Evolutionary conservation across 306 rosid species (phyloP), one percentile per base, ranked within the genome.

Genomic region (Aeschynomene evenia): DNA sequence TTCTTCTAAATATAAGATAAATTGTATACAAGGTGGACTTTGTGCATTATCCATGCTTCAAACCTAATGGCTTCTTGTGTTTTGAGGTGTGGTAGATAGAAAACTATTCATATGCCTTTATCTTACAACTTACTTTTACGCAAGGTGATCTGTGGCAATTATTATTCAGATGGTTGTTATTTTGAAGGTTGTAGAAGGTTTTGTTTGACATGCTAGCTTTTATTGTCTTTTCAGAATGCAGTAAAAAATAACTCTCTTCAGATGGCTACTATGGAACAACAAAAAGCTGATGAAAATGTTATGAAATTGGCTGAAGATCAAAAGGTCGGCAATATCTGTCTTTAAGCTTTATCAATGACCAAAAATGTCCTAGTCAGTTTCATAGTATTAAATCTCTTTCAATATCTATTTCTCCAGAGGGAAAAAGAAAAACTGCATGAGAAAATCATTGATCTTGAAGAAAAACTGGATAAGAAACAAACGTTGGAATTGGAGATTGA

Each of bases 271-370:
- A 10, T 83, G 71, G 99, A 91, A 89, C 97, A 91, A 77, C 77
- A 58, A 81, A 91, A 68, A 83, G 91, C 96, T 34, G 97, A 91
- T 69, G 90, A 79, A 66, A 89, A 89, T 39, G 85, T 95, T 51
- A 28, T 89, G 86, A 95, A 91, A 86, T 79, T 95, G 70, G 99
- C 96, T 4, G 96, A 87, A 65, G 97, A 95, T 70, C 99, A 95
- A 63, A 86, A 89, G 97, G 99, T 95, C 46, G 63, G 78, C 50
- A 13, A 73, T 84, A 48, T 70, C 23, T 23, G 13, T 59, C 54
- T 57, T 76, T 57, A 42, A 61, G 74, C 37, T 12, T 69, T 60
- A 21, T 75, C 31, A 75, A 23, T 63, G 55, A 67, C 70, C 62
- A 23, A 42, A 24, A 33, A 9, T 72, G 79, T 66, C 48, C 29